Conservation (phyloP, 2,329 filamentous ascomycete genomes). For the Aspergillus tamarii region DNA sequence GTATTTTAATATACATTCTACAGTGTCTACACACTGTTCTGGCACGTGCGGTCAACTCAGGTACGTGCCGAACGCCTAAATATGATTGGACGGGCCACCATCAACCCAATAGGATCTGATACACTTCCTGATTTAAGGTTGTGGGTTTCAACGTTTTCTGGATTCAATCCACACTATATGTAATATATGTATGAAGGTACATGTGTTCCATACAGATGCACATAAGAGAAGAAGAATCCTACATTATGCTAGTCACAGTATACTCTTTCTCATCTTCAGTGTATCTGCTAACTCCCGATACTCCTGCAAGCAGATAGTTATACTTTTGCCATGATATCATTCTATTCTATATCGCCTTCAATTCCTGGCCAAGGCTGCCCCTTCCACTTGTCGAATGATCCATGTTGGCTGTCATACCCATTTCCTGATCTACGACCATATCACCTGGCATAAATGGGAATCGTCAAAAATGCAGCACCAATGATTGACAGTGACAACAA, state of each 20-base stretch:
- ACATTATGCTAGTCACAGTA: neutral
- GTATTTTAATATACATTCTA: neutral
- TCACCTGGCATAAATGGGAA: neutral
- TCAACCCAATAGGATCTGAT: conserved; percentile 1
- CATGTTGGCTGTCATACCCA: neutral
- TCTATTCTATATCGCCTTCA: neutral
- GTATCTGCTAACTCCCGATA: neutral
- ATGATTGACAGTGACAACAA: neutral
- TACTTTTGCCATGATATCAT: neutral
- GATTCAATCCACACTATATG: neutral
- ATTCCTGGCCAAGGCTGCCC: neutral
- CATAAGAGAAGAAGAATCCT: neutral
- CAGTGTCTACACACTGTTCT: neutral
- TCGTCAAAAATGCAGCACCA: neutral
- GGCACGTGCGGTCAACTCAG: conserved; percentile 1
- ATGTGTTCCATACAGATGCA: neutral
- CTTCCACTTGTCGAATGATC: neutral
- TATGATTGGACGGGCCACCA: neutral
- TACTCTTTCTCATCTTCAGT: neutral
- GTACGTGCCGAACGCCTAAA: neutral
- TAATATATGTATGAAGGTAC: neutral
- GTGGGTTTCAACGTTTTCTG: neutral
- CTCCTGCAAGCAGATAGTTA: neutral
- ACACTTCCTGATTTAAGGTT: neutral
- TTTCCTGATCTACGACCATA: neutral